Percentiles rank a stretch among this genome's conserved stretches.
These are phyloP conservation scores for Abelmoschus esculentus DNA, from an alignment of 345 rosid genomes.

Conservation along the genomic window DNA sequence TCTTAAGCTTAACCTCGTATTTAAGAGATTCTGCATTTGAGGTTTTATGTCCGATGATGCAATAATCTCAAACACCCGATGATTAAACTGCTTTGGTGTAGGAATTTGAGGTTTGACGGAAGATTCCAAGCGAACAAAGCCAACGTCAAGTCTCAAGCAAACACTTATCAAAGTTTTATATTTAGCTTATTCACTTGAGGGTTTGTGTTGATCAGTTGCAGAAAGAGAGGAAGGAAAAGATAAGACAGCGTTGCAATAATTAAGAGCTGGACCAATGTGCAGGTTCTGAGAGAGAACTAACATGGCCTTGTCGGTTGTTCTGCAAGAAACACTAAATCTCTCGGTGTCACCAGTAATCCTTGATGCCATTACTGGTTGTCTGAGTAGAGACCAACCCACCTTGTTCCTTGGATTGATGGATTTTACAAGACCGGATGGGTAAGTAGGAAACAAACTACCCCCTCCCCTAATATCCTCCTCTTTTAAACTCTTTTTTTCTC, in stretches of 20 bases:
- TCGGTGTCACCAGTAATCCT: slow-evolving; percentile 5
- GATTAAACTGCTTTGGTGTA: not conserved
- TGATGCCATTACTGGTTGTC: not conserved
- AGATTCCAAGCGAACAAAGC: slow-evolving; percentile 20
- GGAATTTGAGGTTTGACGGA: not conserved
- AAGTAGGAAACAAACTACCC: slow-evolving; percentile 23
- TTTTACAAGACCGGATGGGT: slow-evolving; percentile 23
- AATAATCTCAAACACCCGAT: not conserved
- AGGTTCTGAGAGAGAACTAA: slow-evolving; percentile 24
- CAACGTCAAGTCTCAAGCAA: not conserved
- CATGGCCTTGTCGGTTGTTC: slow-evolving; percentile 40
- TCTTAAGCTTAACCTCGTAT: slow-evolving; percentile 1
- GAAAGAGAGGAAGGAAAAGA: not conserved
- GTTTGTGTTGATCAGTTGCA: not conserved
- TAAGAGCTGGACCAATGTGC: slow-evolving; percentile 37
- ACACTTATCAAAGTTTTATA: no score
- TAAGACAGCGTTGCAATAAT: slow-evolving; percentile 17
- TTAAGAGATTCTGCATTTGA: slow-evolving; percentile 1
- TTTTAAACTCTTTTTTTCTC: not conserved
- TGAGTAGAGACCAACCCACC: slow-evolving; percentile 11
- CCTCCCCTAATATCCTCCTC: not conserved
- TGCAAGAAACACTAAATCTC: not conserved
- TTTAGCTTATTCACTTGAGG: not conserved
- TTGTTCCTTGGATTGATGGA: slow-evolving; percentile 21
- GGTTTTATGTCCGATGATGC: not conserved